Percentiles rank a stretch among this genome's conserved stretches.
Evolutionary conservation across 192 early-diverging fungal genomes (phyloP).

Genomic region (Paraglomus brasilianum): DNA sequence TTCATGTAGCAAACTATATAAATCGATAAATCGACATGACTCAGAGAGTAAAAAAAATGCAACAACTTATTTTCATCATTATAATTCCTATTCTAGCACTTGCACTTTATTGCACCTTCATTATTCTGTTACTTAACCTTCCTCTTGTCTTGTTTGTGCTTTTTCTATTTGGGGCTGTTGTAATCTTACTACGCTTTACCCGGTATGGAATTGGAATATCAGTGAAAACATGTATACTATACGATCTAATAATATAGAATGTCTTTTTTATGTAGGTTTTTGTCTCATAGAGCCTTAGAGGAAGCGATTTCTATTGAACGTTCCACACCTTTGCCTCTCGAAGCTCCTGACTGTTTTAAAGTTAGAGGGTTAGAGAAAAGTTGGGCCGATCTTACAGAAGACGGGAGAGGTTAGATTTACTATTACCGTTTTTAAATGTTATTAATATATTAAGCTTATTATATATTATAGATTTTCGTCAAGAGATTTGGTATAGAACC

Average conservation of each 20-base stretch:
- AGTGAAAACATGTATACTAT: constrained; percentile 14
- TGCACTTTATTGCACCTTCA: background rate
- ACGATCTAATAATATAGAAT: constrained; percentile 19
- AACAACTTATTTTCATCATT: constrained; percentile 21
- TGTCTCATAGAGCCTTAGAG: constrained; percentile 16
- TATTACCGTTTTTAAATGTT: constrained; percentile 26
- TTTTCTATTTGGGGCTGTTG: constrained; percentile 19
- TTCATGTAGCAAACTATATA: constrained; percentile 14
- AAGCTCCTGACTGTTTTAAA: constrained; percentile 22
- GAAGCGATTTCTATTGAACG: constrained; percentile 12
- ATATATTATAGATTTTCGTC: constrained; percentile 23
- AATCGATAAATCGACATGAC: constrained; percentile 16
- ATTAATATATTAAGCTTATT: constrained; percentile 12
- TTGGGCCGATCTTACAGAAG: constrained; percentile 6
- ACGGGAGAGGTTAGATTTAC: constrained; percentile 20
- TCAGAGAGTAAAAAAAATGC: constrained; percentile 22
- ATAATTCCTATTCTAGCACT: constrained; percentile 23
- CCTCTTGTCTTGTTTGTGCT: constrained; percentile 21
- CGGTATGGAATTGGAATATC: constrained; percentile 13
- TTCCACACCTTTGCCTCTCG: constrained; percentile 12
- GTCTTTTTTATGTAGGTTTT: constrained; percentile 5
- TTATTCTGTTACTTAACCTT: constrained; percentile 23
- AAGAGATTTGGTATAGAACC: constrained; percentile 20
- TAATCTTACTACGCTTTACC: constrained; percentile 14
- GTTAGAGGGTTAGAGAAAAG: constrained; percentile 23